Evolutionary conservation across 108 stramenopile species (phyloP), one percentile per base, ranked within the genome.

Genomic region (Nitzschia putrida): DNA sequence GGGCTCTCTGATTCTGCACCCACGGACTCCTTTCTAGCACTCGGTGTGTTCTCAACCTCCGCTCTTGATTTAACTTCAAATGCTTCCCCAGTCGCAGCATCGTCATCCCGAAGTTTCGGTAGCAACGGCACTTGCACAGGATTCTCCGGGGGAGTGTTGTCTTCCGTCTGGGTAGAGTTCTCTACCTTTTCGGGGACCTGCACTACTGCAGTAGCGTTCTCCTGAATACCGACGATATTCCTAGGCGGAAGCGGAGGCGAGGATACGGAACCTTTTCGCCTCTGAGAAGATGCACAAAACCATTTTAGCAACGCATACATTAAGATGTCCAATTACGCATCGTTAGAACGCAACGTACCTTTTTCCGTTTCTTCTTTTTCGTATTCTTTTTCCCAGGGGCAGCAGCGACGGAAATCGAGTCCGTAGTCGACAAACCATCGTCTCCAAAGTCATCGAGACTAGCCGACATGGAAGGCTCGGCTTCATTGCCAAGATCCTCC

Each of bases 331-430:
- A 49, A 18, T 16, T 34, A 34, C n/a, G 47, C 1, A 52, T 37
- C 49, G 12, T 20, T 34, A 24, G 18, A 8, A 0, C 6, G 7
- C 9, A 39, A 68, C 77, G 7, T 68, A 78, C 77, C 77, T 72
- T 78, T 68, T 71, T 72, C 53, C 55, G 72, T 37, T 72, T 78
- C 58, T 78, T 78, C 60, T 72, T 78, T 57, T 66, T 77, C 16
- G 38, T 22, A 26, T 41, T 67, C 45, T 52, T 66, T 12, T 47
- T 65, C 5, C 59, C 70, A n/a, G 23, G 23, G 25, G 54, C 54
- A 10, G n/a, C 29, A 3, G 29, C 4, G 3, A 34, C 1, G 4
- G 29, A 34, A 34, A 34, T 34, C 3, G 29, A 34, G 4, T 34
- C 29, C 29, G 29, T 34, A 34, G 29, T 34, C 3, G 29, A 34